Evolutionary conservation across 352 stramenopile species (phyloP), one percentile per base, ranked within the genome.

Genomic region (Phytophthora sp.): DNA sequence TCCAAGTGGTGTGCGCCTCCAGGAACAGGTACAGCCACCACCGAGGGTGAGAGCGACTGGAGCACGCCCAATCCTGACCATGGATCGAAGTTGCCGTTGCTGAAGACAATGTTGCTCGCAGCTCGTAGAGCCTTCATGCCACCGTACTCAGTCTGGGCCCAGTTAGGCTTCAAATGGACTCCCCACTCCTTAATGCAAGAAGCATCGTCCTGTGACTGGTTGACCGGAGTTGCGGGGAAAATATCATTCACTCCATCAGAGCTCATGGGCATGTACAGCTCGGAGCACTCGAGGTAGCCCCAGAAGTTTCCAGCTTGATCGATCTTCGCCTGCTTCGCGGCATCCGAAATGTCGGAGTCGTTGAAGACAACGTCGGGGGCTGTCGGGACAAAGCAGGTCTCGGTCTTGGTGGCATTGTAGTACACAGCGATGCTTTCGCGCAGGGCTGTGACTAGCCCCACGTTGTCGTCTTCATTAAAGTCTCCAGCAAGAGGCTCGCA

Each of bases 61-160:
- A 69, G 52, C n/a, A 92, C 80, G 8, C 79, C 76, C 37, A 69
- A 72, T 35, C 64, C 75, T 9, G 69, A 72, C 82, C 82, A 92
- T 30, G 82, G 82, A 43, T 92, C 82, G 30, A 83, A 82, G 34
- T 84, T 58, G 32, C 82, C 82, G 23, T 87, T 86, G 50, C 77
- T 87, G 51, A 89, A 90, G 28, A 92, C 74, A 37, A 92, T 88
- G 66, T 90, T 90, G 21, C 68, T 84, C 5, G 74, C 44, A 5
- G 65, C 48, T 2, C 60, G 60, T 5, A 87, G 64, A 17, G 73
- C 71, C 17, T 82, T 78, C 63, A 82, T 68, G 50, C 80, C 78
- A 13, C 79, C 79, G 46, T 81, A 91, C 43, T 82, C 54, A 11
- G 62, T 79, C 23, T 71, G 73, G 1, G 76, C 70, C 66, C 65